Percentiles rank a stretch among this genome's conserved stretches.
Conservation (phyloP, 192 early-diverging fungal species). For the Mycoemilia scoparia region DNA sequence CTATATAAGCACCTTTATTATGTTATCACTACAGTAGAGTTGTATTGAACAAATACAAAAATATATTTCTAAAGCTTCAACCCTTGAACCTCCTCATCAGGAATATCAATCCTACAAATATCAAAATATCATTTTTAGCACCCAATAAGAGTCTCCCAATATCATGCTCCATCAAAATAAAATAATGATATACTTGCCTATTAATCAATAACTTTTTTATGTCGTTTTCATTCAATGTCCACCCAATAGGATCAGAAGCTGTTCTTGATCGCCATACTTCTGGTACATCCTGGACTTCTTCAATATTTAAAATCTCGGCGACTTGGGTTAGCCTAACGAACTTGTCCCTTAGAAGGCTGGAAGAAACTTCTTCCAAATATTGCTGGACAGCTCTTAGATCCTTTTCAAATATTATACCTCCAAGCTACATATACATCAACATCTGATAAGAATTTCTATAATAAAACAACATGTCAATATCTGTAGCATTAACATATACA, state of each 20-base stretch:
- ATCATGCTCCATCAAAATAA: background rate
- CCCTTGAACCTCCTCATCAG: conserved; percentile 5
- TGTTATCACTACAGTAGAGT: background rate
- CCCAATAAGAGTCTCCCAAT: conserved; percentile 1
- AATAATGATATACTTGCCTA: conserved; percentile 1
- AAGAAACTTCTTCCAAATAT: conserved; percentile 40
- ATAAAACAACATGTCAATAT: conserved; percentile 1
- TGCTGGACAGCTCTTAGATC: conserved; percentile 61
- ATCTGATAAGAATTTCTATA: conserved; percentile 2
- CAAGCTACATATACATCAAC: conserved; percentile 44
- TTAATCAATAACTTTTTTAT: conserved; percentile 11
- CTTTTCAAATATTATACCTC: conserved; percentile 82
- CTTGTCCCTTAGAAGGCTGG: conserved; percentile 45
- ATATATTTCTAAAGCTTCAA: background rate
- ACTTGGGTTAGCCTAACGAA: conserved; percentile 73
- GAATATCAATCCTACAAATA: conserved; percentile 19
- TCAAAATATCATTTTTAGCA: no score
- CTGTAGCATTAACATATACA: no score
- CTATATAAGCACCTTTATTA: background rate
- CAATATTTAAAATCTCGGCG: conserved; percentile 63
- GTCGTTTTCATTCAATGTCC: conserved; percentile 6
- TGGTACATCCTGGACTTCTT: conserved; percentile 26
- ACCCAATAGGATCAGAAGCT: background rate
- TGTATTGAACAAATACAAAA: background rate
- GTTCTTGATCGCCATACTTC: conserved; percentile 6